phyloP scores from a whole-genome alignment of 331 rosid species.

The Spiraea crenata region DNA sequence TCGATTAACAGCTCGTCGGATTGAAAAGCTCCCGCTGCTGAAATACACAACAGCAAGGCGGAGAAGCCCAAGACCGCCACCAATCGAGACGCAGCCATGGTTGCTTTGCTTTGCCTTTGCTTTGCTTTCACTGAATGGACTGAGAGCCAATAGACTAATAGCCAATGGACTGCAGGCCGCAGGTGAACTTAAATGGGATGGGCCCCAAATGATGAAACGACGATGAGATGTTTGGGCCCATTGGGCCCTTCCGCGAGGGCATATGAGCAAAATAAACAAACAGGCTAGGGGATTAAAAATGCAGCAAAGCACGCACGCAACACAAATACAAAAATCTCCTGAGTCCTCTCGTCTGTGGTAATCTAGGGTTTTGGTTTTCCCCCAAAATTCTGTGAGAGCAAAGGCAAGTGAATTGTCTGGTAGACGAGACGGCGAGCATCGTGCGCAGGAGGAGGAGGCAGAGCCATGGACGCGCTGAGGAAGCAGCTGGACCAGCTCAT shows the following conservation, averaged over 20 bases:
- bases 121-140: no score
- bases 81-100: neutral
- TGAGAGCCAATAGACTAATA: no score
- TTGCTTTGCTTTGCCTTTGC: no score
- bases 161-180: no score
- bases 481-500: constrained; percentile 96
- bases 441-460: neutral
- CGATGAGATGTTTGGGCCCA: no score
- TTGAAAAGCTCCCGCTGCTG: constrained; percentile 63
- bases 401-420: no score
- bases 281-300: no score
- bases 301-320: neutral
- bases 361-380: neutral
- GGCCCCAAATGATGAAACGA: no score
- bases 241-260: neutral
- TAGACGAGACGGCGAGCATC: no score
- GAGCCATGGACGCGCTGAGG: constrained; percentile 85
- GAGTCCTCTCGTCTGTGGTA: no score
- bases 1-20: constrained; percentile 88
- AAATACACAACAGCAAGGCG: constrained; percentile 18
- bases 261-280: neutral
- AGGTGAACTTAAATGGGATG: no score
- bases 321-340: neutral
- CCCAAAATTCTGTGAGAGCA: neutral
- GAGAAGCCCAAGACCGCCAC: constrained; percentile 25